Base-by-base conservation (phyloP, 768 basidiomycete species). In the Calocera viscosa region DNA sequence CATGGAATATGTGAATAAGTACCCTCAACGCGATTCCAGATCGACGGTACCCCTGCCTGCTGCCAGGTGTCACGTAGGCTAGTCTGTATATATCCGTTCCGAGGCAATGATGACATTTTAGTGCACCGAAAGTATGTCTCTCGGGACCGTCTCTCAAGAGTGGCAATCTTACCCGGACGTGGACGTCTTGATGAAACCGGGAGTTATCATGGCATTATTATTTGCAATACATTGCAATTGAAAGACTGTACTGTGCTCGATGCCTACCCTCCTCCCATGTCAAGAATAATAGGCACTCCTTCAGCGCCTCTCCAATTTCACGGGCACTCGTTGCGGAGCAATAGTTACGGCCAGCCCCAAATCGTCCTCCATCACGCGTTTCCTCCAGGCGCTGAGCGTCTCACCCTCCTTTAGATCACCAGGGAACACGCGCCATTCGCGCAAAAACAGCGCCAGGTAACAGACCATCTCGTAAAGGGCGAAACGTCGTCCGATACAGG, bases 11-110 rank as follows among this genome's bases (percentile, higher is more conserved):
- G 24, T 47, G 14, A 38, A 38, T 60, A 26, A 26, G 11, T 60
- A 60, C 53, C 53, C 53, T 60, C 53, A 60, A 60, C 24, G 30
- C 2, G 24, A 32, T 28, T 60, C 24, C 53, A 60, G 53, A 60
- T 60, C 14, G 19, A 28, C 22, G 30, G 8, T 60, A 60, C 53
- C 53, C 53, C 19, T 60, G 30, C 53, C 53, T 26, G 8, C 2
- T 26, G 30, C 53, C 53, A 28, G 53, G 53, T 60, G 53, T 60
- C 14, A 40, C 43, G 53, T 60, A 30, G 30, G 53, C 53, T 60
- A 60, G 8, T 60, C 43, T 47, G 53, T 60, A 32, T 26, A 60
- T 60, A 60, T 60, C 53, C 30, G 26, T 60, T 60, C 14, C 30
- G 53, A 60, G 53, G 53, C 24, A 60, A 60, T 60, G 30, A 60